Evolutionary conservation across 2,329 filamentous ascomycete genomes (phyloP).

Genomic region (Mycosphaerella sp.): DNA sequence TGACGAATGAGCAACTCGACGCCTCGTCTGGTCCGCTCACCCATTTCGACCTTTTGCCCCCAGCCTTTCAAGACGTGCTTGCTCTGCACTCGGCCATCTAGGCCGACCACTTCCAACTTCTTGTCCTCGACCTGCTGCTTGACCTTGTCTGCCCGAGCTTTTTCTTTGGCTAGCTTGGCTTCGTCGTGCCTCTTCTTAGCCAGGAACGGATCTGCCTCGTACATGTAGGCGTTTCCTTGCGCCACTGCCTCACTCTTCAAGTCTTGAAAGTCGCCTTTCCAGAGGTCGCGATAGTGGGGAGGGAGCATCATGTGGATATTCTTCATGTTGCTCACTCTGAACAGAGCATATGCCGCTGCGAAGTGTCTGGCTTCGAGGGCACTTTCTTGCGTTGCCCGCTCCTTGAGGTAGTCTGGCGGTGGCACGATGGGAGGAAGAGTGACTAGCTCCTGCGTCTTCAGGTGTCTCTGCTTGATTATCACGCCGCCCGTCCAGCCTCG

Average conservation of each 20-base stretch:
- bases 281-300: slow-evolving; percentile 79
- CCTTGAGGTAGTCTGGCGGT: slow-evolving; percentile 65
- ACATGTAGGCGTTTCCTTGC: slow-evolving; percentile 77
- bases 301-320: slow-evolving; percentile 93
- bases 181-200: slow-evolving; percentile 73
- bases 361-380: slow-evolving; percentile 89
- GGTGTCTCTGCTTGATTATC: slow-evolving; percentile 64
- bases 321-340: slow-evolving; percentile 88
- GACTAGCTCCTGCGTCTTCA: slow-evolving; percentile 72
- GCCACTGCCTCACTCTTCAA: slow-evolving; percentile 76
- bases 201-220: slow-evolving; percentile 89
- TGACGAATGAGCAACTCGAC: slow-evolving; percentile 73
- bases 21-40: slow-evolving; percentile 67
- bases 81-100: slow-evolving; percentile 35
- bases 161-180: slow-evolving; percentile 66
- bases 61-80: slow-evolving; percentile 56
- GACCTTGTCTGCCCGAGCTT: slow-evolving; percentile 67
- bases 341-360: slow-evolving; percentile 84
- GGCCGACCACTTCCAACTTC: slow-evolving; percentile 50
- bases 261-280: slow-evolving; percentile 79
- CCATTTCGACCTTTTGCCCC: slow-evolving; percentile 88
- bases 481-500: slow-evolving; percentile 60
- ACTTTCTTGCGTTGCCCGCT: slow-evolving; percentile 64
- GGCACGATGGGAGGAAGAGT: slow-evolving; percentile 76
- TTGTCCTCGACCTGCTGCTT: slow-evolving; percentile 47